Evolutionary conservation across 139 green algal species (phyloP), one percentile per base, ranked within the genome.

Genomic region (Haematococcus lacustris): DNA sequence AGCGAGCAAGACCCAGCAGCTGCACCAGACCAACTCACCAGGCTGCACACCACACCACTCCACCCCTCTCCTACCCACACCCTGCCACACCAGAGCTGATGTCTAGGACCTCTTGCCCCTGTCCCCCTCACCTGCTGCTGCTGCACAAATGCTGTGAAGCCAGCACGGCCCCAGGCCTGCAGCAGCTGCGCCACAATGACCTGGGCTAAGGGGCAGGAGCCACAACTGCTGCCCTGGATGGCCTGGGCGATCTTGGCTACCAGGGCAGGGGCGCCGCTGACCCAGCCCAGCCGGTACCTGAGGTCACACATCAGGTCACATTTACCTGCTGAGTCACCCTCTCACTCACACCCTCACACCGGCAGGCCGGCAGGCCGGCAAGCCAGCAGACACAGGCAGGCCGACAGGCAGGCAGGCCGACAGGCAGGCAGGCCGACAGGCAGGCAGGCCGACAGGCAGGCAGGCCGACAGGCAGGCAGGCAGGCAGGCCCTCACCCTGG

Each of bases 271-370:
- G 79, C 68, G 25, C 76, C 88, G 0, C 87, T 86, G 9, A 89
- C 73, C 90, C 90, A 95, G 34, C 88, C 88, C 65, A 93, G 79
- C 38, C 90, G 80, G 76, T 88, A 80, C 41, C 67, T 72, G 66
- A n/a, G n/a, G n/a, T n/a, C n/a, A n/a, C n/a, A n/a, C n/a, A n/a
- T n/a, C n/a, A n/a, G n/a, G n/a, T n/a, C 39, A 38, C 3, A 85
- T 47, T 28, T 21, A 17, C 6, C 61, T 35, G 4, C 57, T 35
- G 17, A 23, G 5, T 9, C 57, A 64, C 57, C 23, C 9, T 9
- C 57, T 35, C 57, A 23, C 9, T 9, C 57, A 64, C 57, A 30
- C 57, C 23, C 9, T 37, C 9, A 35, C 9, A 64, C 74, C 87
- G 34, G 33, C 81, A 80, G 68, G 47, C 50, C 1, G 26, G 6